phyloP scores from a whole-genome alignment of 495 filamentous ascomycete species.

The Aspergillus homomorphus region DNA sequence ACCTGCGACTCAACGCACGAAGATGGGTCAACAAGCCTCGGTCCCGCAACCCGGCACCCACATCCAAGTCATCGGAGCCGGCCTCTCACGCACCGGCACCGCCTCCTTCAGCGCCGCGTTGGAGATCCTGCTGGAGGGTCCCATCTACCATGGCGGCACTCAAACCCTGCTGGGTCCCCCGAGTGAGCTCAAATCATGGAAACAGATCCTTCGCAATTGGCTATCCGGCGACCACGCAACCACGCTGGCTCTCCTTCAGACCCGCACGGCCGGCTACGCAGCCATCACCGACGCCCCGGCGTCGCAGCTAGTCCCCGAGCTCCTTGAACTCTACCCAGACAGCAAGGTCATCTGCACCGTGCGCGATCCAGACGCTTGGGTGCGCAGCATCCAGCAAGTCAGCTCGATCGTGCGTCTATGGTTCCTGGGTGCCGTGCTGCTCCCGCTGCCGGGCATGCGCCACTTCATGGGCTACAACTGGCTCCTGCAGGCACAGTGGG shows the following conservation, averaged over 20 bases:
- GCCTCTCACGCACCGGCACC: conserved; percentile 50
- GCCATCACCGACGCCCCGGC: conserved; percentile 35
- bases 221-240: conserved; percentile 35
- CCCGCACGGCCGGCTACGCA: conserved; percentile 63
- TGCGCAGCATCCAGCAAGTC: conserved; percentile 20
- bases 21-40: conserved; percentile 23
- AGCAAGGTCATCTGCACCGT: conserved; percentile 30
- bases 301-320: conserved; percentile 24
- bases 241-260: conserved; percentile 74
- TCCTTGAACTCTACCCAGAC: conserved; percentile 29
- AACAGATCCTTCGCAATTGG: conserved; percentile 20
- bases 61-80: conserved; percentile 49
- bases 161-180: conserved; percentile 25
- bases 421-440: conserved; percentile 21
- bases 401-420: conserved; percentile 12
- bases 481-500: conserved; percentile 22
- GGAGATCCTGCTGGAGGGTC: conserved; percentile 37
- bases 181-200: conserved; percentile 22
- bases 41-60: conserved; percentile 15
- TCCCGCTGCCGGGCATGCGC: conserved; percentile 29
- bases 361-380: conserved; percentile 25
- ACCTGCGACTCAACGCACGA: neutral
- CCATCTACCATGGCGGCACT: conserved; percentile 28
- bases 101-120: conserved; percentile 47
- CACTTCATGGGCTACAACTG: conserved; percentile 21